Evolutionary conservation across 352 stramenopile species (phyloP).

Genomic region (Globisporangium nunn): DNA sequence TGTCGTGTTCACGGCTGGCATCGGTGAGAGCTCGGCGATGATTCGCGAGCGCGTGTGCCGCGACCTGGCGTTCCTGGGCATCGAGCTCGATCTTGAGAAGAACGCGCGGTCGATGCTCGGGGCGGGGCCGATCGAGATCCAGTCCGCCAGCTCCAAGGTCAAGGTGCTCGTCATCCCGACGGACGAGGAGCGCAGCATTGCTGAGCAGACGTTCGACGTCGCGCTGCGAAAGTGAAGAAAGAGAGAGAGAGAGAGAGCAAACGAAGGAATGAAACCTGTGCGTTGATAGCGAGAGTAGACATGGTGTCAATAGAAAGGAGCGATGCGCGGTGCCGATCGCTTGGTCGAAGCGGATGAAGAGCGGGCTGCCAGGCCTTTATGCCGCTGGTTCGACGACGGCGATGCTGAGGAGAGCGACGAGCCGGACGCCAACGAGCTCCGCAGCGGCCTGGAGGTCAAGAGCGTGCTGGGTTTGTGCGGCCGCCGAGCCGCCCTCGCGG

Average conservation of each 20-base stretch:
- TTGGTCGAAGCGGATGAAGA: not conserved
- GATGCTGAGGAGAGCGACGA: slow-evolving; percentile 3
- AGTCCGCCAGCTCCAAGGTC: slow-evolving; percentile 33
- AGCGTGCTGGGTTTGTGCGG: slow-evolving; percentile 1
- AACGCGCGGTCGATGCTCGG: slow-evolving; percentile 64
- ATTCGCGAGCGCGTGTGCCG: slow-evolving; percentile 66
- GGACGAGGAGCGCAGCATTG: slow-evolving; percentile 89
- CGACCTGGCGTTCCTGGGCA: slow-evolving; percentile 56
- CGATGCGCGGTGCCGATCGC: not conserved
- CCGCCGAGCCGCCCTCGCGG: not conserved
- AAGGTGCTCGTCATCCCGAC: slow-evolving; percentile 85
- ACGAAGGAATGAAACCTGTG: not conserved
- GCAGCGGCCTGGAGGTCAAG: slow-evolving; percentile 4
- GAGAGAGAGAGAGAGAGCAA: not conserved
- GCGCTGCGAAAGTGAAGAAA: slow-evolving; percentile 29
- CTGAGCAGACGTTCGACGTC: slow-evolving; percentile 72
- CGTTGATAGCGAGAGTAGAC: not conserved
- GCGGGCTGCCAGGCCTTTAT: not conserved
- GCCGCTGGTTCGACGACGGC: slow-evolving; percentile 1
- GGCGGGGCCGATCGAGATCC: slow-evolving; percentile 52
- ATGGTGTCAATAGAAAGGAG: not conserved
- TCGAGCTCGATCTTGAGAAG: slow-evolving; percentile 64
- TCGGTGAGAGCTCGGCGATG: slow-evolving; percentile 81
- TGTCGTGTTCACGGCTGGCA: slow-evolving; percentile 87
- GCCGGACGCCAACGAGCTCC: slow-evolving; percentile 2